A percentile compares a stretch with the other conserved stretches of the same genome.
Conservation (phyloP, 2,329 filamentous ascomycete genomes). For the Alternaria consortialis region DNA sequence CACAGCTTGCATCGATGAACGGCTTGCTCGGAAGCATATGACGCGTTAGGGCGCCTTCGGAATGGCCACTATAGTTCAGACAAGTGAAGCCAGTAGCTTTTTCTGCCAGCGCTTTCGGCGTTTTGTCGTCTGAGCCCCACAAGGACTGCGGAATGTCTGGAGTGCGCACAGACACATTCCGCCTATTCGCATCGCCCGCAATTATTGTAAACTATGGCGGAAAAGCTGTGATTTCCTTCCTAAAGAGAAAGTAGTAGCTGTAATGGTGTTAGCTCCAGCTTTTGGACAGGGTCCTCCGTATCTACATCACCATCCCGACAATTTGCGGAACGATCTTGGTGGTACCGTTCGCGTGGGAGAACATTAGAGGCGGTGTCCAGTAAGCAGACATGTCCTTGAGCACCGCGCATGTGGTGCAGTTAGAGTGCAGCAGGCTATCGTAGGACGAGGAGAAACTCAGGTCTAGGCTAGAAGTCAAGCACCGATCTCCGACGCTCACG, state of each 20-base stretch:
- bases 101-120: conserved; percentile 14
- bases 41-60: conserved; percentile 15
- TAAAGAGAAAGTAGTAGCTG: conserved; percentile 83
- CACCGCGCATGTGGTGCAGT: conserved; percentile 84
- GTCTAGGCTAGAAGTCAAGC: conserved; percentile 44
- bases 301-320: conserved; percentile 83
- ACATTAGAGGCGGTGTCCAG: conserved; percentile 82
- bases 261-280: conserved; percentile 8
- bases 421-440: conserved; percentile 61
- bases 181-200: conserved; percentile 73
- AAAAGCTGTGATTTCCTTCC: conserved; percentile 73
- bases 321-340: conserved; percentile 75
- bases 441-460: conserved; percentile 4
- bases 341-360: conserved; percentile 72
- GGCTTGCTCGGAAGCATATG: conserved; percentile 17
- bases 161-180: conserved; percentile 68
- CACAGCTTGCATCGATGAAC: conserved; percentile 16
- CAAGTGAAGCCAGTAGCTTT: conserved; percentile 26
- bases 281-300: conserved; percentile 53
- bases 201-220: conserved; percentile 83
- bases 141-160: conserved; percentile 8
- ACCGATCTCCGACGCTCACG: conserved; percentile 3
- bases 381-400: conserved; percentile 87
- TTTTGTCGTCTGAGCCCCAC: conserved; percentile 18
- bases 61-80: conserved; percentile 16